phyloP scores from a whole-genome alignment of 805 yeast genomes.

The Ogataea wickerhamii region DNA sequence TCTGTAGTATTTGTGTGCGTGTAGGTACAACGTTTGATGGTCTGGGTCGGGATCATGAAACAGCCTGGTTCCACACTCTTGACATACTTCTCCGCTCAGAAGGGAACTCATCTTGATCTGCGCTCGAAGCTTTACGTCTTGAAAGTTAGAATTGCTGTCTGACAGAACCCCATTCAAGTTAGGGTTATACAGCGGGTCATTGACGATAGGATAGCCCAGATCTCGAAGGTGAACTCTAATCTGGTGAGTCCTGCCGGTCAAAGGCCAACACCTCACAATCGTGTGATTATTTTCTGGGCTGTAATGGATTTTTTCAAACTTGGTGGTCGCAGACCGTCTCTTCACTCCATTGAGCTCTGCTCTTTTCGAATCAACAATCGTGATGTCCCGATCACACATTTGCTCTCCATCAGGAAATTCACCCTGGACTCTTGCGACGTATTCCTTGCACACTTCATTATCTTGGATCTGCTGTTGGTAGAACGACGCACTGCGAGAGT shows the following conservation, averaged over 20 bases:
- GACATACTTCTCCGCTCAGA: conserved; percentile 28
- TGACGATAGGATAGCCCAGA: conserved; percentile 36
- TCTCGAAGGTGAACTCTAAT: conserved; percentile 52
- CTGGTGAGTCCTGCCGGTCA: conserved; percentile 56
- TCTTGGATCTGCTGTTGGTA: conserved; percentile 35
- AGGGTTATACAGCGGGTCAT: conserved; percentile 32
- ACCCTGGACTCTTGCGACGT: conserved; percentile 43
- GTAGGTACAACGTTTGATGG: conserved; percentile 42
- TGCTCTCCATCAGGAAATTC: conserved; percentile 36
- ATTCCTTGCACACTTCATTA: conserved; percentile 35
- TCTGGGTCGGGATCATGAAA: conserved; percentile 30
- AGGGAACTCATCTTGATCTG: conserved; percentile 17
- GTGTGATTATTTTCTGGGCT: conserved; percentile 32
- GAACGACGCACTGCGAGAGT: conserved; percentile 30
- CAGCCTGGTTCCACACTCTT: conserved; percentile 33
- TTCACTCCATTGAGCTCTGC: conserved; percentile 23
- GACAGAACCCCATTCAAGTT: background rate
- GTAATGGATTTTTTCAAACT: conserved; percentile 30
- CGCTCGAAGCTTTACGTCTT: conserved; percentile 10
- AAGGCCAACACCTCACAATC: conserved; percentile 45
- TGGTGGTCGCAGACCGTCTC: conserved; percentile 22
- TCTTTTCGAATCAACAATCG: conserved; percentile 30
- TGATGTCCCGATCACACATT: conserved; percentile 38
- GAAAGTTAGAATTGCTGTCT: conserved; percentile 4
- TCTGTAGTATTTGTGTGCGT: conserved; percentile 41